phyloP scores from a whole-genome alignment of 169 alveolate species.

The Plasmodium fragile region DNA sequence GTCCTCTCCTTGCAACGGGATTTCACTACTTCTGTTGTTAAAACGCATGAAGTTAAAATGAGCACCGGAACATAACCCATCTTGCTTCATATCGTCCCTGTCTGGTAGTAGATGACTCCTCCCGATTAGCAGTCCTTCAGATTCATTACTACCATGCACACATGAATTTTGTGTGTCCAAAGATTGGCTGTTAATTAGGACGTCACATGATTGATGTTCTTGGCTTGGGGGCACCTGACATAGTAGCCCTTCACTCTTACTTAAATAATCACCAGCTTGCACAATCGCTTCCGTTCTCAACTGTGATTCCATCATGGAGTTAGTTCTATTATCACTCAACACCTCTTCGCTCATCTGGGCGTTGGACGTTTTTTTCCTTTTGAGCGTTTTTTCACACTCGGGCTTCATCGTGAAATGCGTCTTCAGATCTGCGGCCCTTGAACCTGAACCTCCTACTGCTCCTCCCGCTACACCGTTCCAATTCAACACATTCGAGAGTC shows the following conservation, averaged over 20 bases:
- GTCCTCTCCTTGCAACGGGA: background rate
- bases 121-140: background rate
- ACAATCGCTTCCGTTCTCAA: background rate
- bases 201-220: background rate
- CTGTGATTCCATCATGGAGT: background rate
- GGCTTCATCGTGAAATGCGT: background rate
- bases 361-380: constrained; percentile 14
- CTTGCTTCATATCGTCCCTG: background rate
- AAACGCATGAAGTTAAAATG: background rate
- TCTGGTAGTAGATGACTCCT: background rate
- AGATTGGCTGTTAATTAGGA: background rate
- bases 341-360: constrained; percentile 8
- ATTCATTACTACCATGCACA: background rate
- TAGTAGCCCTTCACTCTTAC: background rate
- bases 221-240: background rate
- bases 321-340: background rate
- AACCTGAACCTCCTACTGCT: background rate
- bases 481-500: background rate
- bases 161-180: background rate
- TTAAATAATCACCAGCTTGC: background rate
- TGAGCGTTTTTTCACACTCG: background rate
- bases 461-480: background rate
- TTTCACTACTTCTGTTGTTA: background rate
- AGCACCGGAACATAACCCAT: background rate
- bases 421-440: background rate